Evolutionary conservation across 306 rosid genomes (phyloP).

Genomic region (Astragalus membranaceus): DNA sequence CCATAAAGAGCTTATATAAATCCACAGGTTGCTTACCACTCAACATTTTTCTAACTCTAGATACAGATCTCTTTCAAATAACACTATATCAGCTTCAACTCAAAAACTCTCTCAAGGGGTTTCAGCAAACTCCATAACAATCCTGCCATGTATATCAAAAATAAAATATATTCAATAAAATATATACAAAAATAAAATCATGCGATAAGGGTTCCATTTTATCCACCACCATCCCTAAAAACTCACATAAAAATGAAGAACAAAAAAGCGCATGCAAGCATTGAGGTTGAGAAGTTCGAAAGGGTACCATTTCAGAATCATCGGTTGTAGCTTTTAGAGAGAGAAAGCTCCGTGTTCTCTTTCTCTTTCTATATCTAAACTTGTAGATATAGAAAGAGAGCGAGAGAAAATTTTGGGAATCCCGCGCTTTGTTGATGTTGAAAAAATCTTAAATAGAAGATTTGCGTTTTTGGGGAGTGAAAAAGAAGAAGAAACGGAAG

Average conservation of each 20-base stretch:
- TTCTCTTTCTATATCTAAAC: background rate
- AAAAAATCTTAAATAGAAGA: background rate
- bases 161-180: background rate
- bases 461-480: background rate
- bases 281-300: conserved; percentile 10
- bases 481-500: conserved; percentile 21
- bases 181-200: background rate
- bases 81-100: conserved; percentile 13
- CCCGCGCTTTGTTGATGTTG: conserved; percentile 35
- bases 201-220: background rate
- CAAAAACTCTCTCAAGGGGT: conserved; percentile 20
- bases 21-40: conserved; percentile 47
- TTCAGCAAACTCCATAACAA: conserved; percentile 22
- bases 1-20: conserved; percentile 65
- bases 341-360: background rate
- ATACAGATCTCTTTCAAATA: conserved; percentile 23
- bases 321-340: conserved; percentile 17
- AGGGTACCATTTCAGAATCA: conserved; percentile 28
- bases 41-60: conserved; percentile 11
- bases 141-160: conserved; percentile 43
- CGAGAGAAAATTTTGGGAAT: conserved; percentile 7
- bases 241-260: background rate
- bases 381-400: background rate
- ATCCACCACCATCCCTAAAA: background rate
- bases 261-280: background rate